phyloP scores from a whole-genome alignment of 176 grass and related monocot genomes.

The Canna indica region DNA sequence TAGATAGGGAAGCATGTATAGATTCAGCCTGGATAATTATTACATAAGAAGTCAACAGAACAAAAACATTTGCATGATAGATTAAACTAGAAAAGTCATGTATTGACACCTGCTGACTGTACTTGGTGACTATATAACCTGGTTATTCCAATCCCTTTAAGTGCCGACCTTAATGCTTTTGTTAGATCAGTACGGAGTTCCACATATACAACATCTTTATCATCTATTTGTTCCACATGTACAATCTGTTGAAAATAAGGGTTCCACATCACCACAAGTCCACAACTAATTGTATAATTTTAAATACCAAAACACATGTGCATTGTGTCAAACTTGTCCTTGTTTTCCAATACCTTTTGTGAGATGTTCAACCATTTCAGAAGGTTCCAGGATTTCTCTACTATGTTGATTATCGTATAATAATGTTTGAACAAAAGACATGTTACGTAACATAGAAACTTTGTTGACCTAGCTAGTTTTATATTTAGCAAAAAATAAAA shows the following conservation, averaged over 20 bases:
- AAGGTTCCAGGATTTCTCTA: slow-evolving; percentile 38
- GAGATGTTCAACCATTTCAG: slow-evolving; percentile 84
- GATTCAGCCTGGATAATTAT: no score
- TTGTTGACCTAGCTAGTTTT: neutral
- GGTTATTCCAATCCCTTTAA: slow-evolving; percentile 60
- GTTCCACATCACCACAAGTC: neutral
- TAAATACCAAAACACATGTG: no score
- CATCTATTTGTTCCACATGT: slow-evolving; percentile 64
- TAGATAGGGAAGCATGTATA: no score
- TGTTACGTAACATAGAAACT: no score
- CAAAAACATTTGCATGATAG: no score
- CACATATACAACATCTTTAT: slow-evolving; percentile 43
- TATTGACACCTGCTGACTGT: no score
- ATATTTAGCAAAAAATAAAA: neutral
- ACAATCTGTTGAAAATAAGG: slow-evolving; percentile 49
- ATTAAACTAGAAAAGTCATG: no score
- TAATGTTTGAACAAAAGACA: slow-evolving; percentile 6
- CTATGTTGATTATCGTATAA: slow-evolving; percentile 31
- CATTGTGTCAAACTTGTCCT: no score
- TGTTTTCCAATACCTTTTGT: no score
- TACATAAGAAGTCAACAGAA: no score
- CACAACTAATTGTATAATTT: slow-evolving; percentile 7
- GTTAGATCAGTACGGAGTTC: no score
- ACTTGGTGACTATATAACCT: slow-evolving; percentile 90
- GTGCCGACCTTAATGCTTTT: slow-evolving; percentile 47